Evolutionary conservation across 129 eudicot species (phyloP), one percentile per base, ranked within the genome.

Genomic region (Heracleum sosnowskyi): DNA sequence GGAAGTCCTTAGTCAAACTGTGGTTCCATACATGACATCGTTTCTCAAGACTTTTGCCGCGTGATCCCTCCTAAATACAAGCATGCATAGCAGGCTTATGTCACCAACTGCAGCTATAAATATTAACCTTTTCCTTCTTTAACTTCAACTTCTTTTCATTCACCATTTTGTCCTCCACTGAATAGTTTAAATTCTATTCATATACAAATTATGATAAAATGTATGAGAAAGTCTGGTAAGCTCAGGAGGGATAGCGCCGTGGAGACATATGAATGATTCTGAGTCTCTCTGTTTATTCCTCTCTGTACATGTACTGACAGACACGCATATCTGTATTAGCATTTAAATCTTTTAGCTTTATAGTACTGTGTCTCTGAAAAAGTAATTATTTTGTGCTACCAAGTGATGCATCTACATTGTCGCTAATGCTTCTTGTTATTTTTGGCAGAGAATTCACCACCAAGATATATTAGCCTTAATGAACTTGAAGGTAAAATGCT

Each of bases 211-310:
- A n/a, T 0, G 13, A n/a, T 57, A 10, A 57, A 57, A 64, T 64
- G 39, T 64, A 31, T 33, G 71, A 31, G 22, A 64, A 64, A 28
- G 39, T 64, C 71, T 13, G 71, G 36, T 64, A 64, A 64, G 71
- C 71, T 64, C 71, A 64, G 71, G 71, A 64, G 71, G 71, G 71
- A 64, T 64, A 64, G 71, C 71, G 71, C 71, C 71, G 31, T 33
- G 71, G 36, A 64, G 71, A 31, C 39, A 64, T 26, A 62, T 31
- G 71, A 29, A 64, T 29, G 71, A 31, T 64, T 64, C 39, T 64
- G 20, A 64, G 39, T 29, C 71, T 64, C 71, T 33, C 22, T 64
- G 71, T 64, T 29, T 64, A 7, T n/a, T n/a, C n/a, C n/a, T n/a
- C n/a, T n/a, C n/a, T n/a, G n/a, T n/a, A n/a, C n/a, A n/a, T n/a